Evolutionary conservation across 345 rosid species (phyloP), one percentile per base, ranked within the genome.

Genomic region (Turritis glabra): DNA sequence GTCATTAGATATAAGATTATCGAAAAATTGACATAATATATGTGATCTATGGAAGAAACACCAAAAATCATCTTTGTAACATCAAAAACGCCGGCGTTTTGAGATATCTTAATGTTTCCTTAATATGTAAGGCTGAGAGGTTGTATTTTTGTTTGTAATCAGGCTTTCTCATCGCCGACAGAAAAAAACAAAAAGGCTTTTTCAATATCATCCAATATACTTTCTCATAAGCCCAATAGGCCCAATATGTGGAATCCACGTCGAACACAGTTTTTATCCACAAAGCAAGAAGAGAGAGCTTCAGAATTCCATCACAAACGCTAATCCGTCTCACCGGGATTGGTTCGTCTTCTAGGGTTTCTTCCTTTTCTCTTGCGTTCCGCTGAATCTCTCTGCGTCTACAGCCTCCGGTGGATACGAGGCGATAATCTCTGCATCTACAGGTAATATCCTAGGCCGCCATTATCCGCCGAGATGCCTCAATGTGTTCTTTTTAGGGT

Each of bases 271-370:
- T 1, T 40, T 58, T 44, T 51, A 64, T 46, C 77, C 77, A 14
- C 17, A 15, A 32, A 65, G 71, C 54, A 61, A 55, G 60, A 64
- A 62, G 53, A 25, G 47, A 27, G 37, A 64, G 27, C 67, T 27
- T 10, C 48, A 47, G 48, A 7, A 21, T 44, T n/a, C n/a, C n/a
- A 57, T 43, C 65, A 73, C 70, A 65, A 64, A 48, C 67, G 68
- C 51, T 14, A 58, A 67, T 50, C 74, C 74, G 62, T 46, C 73
- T 60, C 69, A 61, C 60, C 63, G 50, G 40, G 63, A 68, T 75
- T 60, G 33, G 37, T 60, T 68, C 30, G 14, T 7, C 15, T 13
- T 2, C 48, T 74, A 67, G 74, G 74, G 79, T 51, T 75, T 68
- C 38, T 11, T 65, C 8, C 27, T 57, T 17, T n/a, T 53, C 76